These are phyloP conservation scores for sorghum (Sorghum bicolor) DNA, from an alignment of 176 grass and related monocot genomes.

Conservation along the genomic window DNA sequence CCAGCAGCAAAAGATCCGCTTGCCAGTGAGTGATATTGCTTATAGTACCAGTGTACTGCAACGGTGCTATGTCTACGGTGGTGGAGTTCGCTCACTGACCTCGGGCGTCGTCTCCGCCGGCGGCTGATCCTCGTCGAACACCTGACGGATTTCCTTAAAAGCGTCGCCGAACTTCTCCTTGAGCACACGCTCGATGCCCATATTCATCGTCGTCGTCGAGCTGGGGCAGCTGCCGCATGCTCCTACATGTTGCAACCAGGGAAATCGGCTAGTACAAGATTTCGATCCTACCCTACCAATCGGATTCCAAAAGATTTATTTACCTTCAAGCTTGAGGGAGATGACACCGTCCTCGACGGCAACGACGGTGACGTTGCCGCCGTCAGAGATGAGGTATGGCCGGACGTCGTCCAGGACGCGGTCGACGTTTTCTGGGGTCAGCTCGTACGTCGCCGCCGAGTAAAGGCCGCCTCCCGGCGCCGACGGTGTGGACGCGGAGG, in stretches of 20 bases:
- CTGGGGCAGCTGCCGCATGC: conserved; percentile 92
- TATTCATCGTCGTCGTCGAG: conserved; percentile 92
- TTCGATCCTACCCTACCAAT: not conserved
- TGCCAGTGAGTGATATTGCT: not conserved
- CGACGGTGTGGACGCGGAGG: conserved; percentile 39
- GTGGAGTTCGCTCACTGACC: conserved; percentile 26
- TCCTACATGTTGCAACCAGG: conserved; percentile 35
- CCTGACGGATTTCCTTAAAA: conserved; percentile 72
- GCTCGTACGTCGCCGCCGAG: conserved; percentile 68
- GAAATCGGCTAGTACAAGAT: not conserved
- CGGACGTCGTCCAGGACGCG: conserved; percentile 78
- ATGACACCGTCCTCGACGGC: conserved; percentile 82
- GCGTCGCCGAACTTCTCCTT: conserved; percentile 95
- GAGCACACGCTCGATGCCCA: conserved; percentile 91
- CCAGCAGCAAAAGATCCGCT: not conserved
- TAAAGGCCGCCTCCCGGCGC: conserved; percentile 58
- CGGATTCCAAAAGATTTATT: not conserved
- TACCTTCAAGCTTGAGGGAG: conserved; percentile 90
- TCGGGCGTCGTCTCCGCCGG: conserved; percentile 51
- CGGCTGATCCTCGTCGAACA: conserved; percentile 41
- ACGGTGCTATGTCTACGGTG: not conserved
- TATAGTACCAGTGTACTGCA: not conserved
- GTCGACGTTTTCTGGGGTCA: conserved; percentile 76
- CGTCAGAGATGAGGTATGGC: conserved; percentile 88
- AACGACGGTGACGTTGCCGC: conserved; percentile 78